Base-by-base conservation (phyloP, 2,329 filamentous ascomycete species). In the Coniochaeta sp. region DNA sequence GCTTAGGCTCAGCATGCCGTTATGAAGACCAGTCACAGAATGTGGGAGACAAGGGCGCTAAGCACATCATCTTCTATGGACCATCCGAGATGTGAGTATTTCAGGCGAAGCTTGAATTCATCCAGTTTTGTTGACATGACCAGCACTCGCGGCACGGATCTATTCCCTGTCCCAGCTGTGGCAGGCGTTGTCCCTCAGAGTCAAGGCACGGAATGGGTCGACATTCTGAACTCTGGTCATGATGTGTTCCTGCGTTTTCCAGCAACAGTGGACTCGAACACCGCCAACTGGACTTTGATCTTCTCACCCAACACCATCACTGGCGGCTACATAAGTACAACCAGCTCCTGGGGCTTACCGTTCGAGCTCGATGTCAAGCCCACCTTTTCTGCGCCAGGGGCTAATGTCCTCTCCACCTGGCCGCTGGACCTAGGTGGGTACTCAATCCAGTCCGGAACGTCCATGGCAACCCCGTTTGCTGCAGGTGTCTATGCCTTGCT, bases 271-370 rank as follows among this genome's bases (percentile, higher is more conserved):
- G 61, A 65, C 8, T 62, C 59, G 2, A 43, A 57, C 1, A 59
- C 60, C 2, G 62, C 64, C 6, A 55, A 52, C 12, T 38, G 54
- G 54, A 57, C 54, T 3, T 11, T 36, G n/a, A n/a, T 64, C 1
- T 60, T 62, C 47, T 54, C 65, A 3, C 58, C 59, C 24, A 70
- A 70, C 59, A 58, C 60, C 8, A 22, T 47, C 2, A 64, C 64
- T 6, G 75, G 74, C 7, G 76, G 78, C 1, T 74, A 68, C 58
- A 64, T 76, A 14, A 75, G 70, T 62, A 63, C 64, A 0, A 77
- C 70, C 60, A 77, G 70, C 34, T 74, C 72, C 26, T 81, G 79
- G 77, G 79, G 79, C 11, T 78, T 79, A 4, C 76, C 73, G 0
- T 78, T 72, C 64, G 79, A 82, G 59, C 67, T 78, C 12, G 69